Conservation (phyloP, 768 basidiomycete genomes). For the Nidularia pulvinata region DNA sequence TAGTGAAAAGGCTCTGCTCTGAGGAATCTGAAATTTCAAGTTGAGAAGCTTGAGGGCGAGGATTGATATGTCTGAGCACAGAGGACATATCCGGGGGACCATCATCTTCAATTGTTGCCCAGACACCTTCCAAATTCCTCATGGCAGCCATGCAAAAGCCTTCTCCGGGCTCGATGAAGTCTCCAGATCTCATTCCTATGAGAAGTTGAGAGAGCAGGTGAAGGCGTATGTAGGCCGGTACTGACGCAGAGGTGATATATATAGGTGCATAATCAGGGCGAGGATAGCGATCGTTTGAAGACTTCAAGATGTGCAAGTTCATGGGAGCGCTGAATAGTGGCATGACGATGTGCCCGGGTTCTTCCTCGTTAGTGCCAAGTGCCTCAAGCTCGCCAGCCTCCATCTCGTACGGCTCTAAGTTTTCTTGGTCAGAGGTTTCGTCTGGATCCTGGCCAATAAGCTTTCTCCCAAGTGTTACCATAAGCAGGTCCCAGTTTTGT, state of each 20-base stretch:
- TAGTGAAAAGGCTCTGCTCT: neutral
- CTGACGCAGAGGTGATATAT: slow-evolving; percentile 68
- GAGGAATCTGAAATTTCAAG: slow-evolving; percentile 1
- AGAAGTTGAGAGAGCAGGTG: slow-evolving; percentile 75
- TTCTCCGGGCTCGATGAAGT: slow-evolving; percentile 64
- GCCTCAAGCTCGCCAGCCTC: slow-evolving; percentile 43
- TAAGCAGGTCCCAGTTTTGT: slow-evolving; percentile 53
- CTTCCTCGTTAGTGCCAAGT: slow-evolving; percentile 51
- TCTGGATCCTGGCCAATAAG: slow-evolving; percentile 45
- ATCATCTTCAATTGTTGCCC: slow-evolving; percentile 62
- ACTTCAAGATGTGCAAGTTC: slow-evolving; percentile 64
- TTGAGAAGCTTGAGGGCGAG: slow-evolving; percentile 13
- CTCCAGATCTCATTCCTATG: slow-evolving; percentile 45
- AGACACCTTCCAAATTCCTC: slow-evolving; percentile 69
- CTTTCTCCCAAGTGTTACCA: slow-evolving; percentile 51
- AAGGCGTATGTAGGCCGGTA: slow-evolving; percentile 82
- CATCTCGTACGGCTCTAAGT: slow-evolving; percentile 23
- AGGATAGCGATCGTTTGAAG: slow-evolving; percentile 39
- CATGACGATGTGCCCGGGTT: slow-evolving; percentile 50
- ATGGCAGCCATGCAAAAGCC: slow-evolving; percentile 73
- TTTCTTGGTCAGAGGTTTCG: slow-evolving; percentile 4
- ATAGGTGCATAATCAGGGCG: slow-evolving; percentile 59
- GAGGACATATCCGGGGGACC: slow-evolving; percentile 77
- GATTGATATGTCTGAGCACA: slow-evolving; percentile 64
- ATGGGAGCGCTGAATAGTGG: slow-evolving; percentile 67